Conservation (phyloP, 1,284 basidiomycete genomes). For the Apiotrichum domesticum region DNA sequence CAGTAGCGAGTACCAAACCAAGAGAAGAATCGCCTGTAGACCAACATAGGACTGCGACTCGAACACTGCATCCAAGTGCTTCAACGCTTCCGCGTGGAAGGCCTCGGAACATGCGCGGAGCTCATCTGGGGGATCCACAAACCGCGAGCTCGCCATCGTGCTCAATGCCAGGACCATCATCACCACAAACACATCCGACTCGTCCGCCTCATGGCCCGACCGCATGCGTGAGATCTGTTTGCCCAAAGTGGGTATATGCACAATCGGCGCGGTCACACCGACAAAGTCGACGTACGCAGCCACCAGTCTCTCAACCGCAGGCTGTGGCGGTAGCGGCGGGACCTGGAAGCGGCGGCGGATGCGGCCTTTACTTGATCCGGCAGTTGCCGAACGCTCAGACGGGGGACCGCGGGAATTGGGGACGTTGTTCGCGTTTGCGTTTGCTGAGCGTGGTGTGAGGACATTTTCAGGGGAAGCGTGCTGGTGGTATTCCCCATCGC, state of each 20-base stretch:
- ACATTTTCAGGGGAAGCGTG: slow-evolving; percentile 12
- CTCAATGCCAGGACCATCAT: slow-evolving; percentile 48
- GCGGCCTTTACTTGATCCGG: slow-evolving; percentile 21
- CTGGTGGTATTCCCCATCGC: slow-evolving; percentile 6
- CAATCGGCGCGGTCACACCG: slow-evolving; percentile 47
- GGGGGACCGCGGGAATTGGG: slow-evolving; percentile 6
- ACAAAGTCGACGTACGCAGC: slow-evolving; percentile 49
- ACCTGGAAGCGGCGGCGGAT: slow-evolving; percentile 29
- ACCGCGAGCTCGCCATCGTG: slow-evolving; percentile 48
- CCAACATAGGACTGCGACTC: slow-evolving; percentile 46
- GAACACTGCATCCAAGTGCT: slow-evolving; percentile 47
- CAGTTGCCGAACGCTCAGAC: slow-evolving; percentile 8
- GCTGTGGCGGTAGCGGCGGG: slow-evolving; percentile 46
- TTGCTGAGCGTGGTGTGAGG: slow-evolving; percentile 20
- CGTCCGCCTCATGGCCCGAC: slow-evolving; percentile 38
- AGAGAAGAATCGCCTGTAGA: slow-evolving; percentile 46
- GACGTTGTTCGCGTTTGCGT: slow-evolving; percentile 1
- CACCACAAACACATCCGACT: slow-evolving; percentile 47
- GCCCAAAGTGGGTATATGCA: slow-evolving; percentile 47
- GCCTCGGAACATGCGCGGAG: slow-evolving; percentile 48
- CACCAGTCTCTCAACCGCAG: slow-evolving; percentile 47
- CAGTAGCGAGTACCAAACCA: slow-evolving; percentile 47
- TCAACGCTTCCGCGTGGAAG: slow-evolving; percentile 48
- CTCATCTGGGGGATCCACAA: slow-evolving; percentile 47
- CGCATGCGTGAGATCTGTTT: slow-evolving; percentile 43